A percentile compares a stretch with the other conserved stretches of the same genome.
These are phyloP conservation scores for Nadsonia fulvescens DNA, from an alignment of 805 yeast species.

Conservation along the genomic window DNA sequence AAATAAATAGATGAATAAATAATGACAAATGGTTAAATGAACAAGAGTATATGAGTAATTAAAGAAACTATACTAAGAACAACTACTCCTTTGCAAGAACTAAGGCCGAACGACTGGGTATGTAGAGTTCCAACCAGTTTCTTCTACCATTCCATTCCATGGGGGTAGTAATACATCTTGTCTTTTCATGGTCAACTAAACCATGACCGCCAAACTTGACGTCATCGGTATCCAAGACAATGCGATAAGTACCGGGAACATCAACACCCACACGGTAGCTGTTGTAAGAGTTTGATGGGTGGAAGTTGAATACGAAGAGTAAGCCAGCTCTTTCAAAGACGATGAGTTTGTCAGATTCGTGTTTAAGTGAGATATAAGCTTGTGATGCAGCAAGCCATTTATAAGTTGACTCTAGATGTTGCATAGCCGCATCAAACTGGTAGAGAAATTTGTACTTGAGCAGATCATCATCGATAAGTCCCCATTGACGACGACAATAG, in stretches of 20 bases:
- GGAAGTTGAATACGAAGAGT: slow-evolving; percentile 76
- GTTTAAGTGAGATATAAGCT: slow-evolving; percentile 75
- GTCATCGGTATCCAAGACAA: slow-evolving; percentile 61
- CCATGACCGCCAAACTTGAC: slow-evolving; percentile 64
- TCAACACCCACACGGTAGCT: slow-evolving; percentile 90
- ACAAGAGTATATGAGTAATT: too few relatives aligned
- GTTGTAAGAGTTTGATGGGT: slow-evolving; percentile 63
- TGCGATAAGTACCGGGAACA: slow-evolving; percentile 51
- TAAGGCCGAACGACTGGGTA: slow-evolving; percentile 62
- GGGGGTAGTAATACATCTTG: slow-evolving; percentile 51
- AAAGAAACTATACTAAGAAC: too few relatives aligned
- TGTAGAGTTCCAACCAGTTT: slow-evolving; percentile 57
- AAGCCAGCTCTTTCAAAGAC: slow-evolving; percentile 80
- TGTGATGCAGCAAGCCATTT: slow-evolving; percentile 57
- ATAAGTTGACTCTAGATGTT: slow-evolving; percentile 47
- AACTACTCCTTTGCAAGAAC: slow-evolving; percentile 29
- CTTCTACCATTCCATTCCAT: slow-evolving; percentile 65
- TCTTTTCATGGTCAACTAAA: slow-evolving; percentile 37
- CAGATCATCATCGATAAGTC: slow-evolving; percentile 60
- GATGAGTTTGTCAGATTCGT: slow-evolving; percentile 75
- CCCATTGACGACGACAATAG: slow-evolving; percentile 91
- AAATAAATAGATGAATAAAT: too few relatives aligned
- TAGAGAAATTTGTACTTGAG: slow-evolving; percentile 64
- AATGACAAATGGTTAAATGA: too few relatives aligned
- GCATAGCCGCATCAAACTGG: slow-evolving; percentile 76